These are phyloP conservation scores for Sphaerobolus stellatus DNA, from an alignment of 1,284 basidiomycete species.

Conservation along the genomic window DNA sequence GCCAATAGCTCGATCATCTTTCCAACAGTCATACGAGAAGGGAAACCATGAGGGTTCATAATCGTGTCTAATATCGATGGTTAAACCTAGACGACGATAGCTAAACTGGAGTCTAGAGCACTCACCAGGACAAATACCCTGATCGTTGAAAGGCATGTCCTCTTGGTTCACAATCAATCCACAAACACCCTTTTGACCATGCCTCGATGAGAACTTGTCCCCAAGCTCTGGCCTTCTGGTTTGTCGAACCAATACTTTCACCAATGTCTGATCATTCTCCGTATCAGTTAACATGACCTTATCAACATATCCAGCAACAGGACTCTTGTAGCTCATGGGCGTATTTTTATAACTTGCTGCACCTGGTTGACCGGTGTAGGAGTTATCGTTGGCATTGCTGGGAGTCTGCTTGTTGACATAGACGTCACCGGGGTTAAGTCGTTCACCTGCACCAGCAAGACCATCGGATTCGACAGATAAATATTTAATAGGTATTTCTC, in stretches of 20 bases:
- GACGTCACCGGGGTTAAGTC: conserved; percentile 90
- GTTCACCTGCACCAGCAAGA: conserved; percentile 91
- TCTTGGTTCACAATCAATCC: conserved; percentile 98
- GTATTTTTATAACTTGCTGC: conserved; percentile 85
- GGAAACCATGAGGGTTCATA: conserved; percentile 99
- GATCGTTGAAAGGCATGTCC: conserved; percentile 99
- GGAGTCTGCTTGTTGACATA: conserved; percentile 98
- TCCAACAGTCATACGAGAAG: conserved; percentile 99
- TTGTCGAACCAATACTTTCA: conserved; percentile 98
- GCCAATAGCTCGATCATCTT: conserved; percentile 99
- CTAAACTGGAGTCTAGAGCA: conserved; percentile 7
- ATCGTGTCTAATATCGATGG: conserved; percentile 75
- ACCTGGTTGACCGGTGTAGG: conserved; percentile 76
- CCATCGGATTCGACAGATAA: conserved; percentile 92
- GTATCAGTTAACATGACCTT: conserved; percentile 98
- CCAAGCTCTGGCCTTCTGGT: conserved; percentile 95
- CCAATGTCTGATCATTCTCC: conserved; percentile 90
- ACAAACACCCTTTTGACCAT: conserved; percentile 99
- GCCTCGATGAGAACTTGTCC: conserved; percentile 97
- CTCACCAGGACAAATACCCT: conserved; percentile 88
- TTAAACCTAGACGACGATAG: background rate
- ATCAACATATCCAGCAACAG: conserved; percentile 92
- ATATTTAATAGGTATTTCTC: conserved; percentile 77
- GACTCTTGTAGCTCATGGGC: conserved; percentile 89
- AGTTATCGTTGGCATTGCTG: conserved; percentile 83